Evolutionary conservation across 2,329 filamentous ascomycete species (phyloP).

Genomic region (Cladobotryum mycophilum): DNA sequence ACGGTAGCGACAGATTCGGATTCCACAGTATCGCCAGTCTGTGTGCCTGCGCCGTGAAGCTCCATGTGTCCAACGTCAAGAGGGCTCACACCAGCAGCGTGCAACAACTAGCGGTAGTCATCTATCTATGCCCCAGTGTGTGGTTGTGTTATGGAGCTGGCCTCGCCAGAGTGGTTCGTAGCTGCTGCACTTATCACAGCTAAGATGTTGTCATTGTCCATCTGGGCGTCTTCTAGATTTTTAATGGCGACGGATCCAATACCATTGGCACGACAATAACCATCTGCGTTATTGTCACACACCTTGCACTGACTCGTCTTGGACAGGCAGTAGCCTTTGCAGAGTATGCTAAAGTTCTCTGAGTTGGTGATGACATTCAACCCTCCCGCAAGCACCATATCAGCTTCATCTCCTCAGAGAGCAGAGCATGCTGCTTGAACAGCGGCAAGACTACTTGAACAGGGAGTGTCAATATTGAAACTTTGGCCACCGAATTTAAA

Average conservation of each 20-base stretch:
- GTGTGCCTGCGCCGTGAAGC: conserved; percentile 87
- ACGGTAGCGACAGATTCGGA: conserved; percentile 67
- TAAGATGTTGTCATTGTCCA: conserved; percentile 60
- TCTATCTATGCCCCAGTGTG: conserved; percentile 56
- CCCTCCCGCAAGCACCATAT: conserved; percentile 58
- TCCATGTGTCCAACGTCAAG: conserved; percentile 77
- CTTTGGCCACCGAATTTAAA: conserved; percentile 68
- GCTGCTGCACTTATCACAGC: conserved; percentile 56
- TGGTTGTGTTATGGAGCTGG: conserved; percentile 66
- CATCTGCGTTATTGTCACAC: conserved; percentile 56
- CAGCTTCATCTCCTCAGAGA: conserved; percentile 56
- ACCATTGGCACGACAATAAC: conserved; percentile 49
- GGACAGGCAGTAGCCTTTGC: conserved; percentile 59
- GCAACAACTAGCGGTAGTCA: conserved; percentile 58
- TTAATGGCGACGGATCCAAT: conserved; percentile 44
- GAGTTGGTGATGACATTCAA: conserved; percentile 61
- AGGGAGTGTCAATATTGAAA: conserved; percentile 67
- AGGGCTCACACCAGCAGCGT: conserved; percentile 70
- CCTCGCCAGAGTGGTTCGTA: conserved; percentile 67
- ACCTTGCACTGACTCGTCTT: conserved; percentile 38
- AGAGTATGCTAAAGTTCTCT: conserved; percentile 58
- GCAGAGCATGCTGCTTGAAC: conserved; percentile 56
- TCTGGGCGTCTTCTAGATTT: conserved; percentile 36
- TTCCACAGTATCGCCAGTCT: conserved; percentile 77
- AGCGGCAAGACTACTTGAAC: conserved; percentile 64